Evolutionary conservation across 495 filamentous ascomycete species (phyloP), one percentile per base, ranked within the genome.

Genomic region (Neurospora sp.): DNA sequence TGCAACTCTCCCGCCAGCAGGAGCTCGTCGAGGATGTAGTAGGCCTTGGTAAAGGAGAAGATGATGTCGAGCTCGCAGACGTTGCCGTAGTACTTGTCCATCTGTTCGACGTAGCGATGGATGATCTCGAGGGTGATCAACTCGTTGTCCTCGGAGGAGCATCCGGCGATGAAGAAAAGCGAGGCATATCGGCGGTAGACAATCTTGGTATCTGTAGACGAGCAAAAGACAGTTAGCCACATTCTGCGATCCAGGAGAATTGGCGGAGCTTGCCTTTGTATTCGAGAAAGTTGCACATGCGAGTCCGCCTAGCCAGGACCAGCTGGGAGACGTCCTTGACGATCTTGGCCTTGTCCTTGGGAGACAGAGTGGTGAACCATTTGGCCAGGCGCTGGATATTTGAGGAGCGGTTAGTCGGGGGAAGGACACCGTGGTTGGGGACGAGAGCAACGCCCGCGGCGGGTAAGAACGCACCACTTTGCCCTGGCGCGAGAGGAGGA

Each of bases 71-170:
- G 86, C 85, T 99, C 96, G 83, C 96, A 99, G 72, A 99, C 96
- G 83, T 99, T 99, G 81, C 96, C 96, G 80, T 99, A 99, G 86
- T 98, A 99, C 81, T 98, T 99, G 87, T 99, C 96, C 96, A 98
- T 99, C 84, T 98, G 96, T 82, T 99, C 96, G 69, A 98, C 96
- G 81, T 98, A 98, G 76, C 96, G 93, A 83, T 99, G 96, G 69
- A 99, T 95, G 80, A 98, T 93, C 81, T 99, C 96, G 75, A 99
- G 91, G 40, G 93, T 97, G 81, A 98, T 97, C 82, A 99, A 85
- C 79, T 99, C 96, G 85, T 99, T 99, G 79, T 98, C 96, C 70
- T 91, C 93, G 17, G 94, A 92, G 40, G 92, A 90, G 84, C 94
- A 97, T 73, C 96, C 96, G 79, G 96, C 94, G 80, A 99, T 98